Base-by-base conservation (phyloP, 148 eudicot species). In the Rhododendron vialii region DNA sequence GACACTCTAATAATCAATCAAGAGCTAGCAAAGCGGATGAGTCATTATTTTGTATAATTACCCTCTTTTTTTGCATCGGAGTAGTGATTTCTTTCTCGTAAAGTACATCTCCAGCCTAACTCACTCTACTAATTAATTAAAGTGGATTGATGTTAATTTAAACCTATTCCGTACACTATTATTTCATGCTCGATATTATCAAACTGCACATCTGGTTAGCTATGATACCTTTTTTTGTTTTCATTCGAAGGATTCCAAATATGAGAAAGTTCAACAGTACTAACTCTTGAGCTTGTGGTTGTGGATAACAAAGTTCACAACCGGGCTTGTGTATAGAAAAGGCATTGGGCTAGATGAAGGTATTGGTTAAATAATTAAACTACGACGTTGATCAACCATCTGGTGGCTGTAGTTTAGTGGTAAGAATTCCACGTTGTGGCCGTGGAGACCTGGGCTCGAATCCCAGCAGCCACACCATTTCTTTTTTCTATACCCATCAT, bases 381-480 rank as follows among this genome's bases (percentile, higher is more conserved):
- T 1, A 13, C 18, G 1, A 4, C 2, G 38, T 28, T 22, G 8
- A 11, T 0, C 2, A 30, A 28, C 18, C 14, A 69, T 3, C 35
- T 0, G 35, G 75, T 69, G 75, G 75, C 75, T 69, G 75, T 69
- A 69, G 75, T 69, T 69, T 69, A 69, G 75, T 69, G 75, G 75
- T 69, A 69, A 69, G 75, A 69, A 69, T 69, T 69, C 75, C 75
- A 69, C 75, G 75, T 69, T 69, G 75, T 69, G 75, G 75, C 75
- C 75, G 75, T 69, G 75, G 75, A 69, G 75, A 69, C 75, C 75
- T 69, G 75, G 75, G 75, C 75, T 69, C 75, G 75, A 69, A 69
- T 69, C 75, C 75, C 75, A 69, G 75, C 75, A 69, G 75, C 75
- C 75, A 69, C 75, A 69, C 75, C 17, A 1, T 4, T 4, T 12